These are phyloP conservation scores for Calvatia gigantea DNA, from an alignment of 768 basidiomycete species.

Conservation along the genomic window DNA sequence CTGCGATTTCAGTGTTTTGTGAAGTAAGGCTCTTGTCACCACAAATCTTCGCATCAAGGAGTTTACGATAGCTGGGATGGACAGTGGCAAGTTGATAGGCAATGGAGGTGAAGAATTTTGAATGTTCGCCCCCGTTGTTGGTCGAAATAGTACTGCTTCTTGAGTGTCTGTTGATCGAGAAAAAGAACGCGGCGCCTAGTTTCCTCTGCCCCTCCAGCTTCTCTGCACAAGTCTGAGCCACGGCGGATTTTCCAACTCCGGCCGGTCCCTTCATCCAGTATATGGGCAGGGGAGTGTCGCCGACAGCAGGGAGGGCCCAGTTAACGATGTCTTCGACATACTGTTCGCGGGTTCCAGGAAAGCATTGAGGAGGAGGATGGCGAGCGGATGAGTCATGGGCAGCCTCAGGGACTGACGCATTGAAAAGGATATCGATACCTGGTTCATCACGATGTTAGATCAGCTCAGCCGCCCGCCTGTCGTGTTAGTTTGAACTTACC, in stretches of 20 bases:
- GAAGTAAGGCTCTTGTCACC: background rate
- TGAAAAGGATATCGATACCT: background rate
- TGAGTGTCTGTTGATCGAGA: background rate
- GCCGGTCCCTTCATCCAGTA: slow-evolving; percentile 1
- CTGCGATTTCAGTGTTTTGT: background rate
- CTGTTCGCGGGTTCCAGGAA: background rate
- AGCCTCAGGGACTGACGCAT: background rate
- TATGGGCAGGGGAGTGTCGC: background rate
- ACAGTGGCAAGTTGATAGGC: slow-evolving; percentile 2
- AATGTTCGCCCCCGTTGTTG: background rate
- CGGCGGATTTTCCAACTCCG: background rate
- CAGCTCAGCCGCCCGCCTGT: background rate
- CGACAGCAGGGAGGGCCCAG: background rate
- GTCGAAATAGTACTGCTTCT: no score
- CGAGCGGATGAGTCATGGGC: background rate
- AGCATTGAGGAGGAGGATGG: background rate
- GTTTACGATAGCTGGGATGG: background rate
- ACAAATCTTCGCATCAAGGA: background rate
- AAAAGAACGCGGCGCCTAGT: slow-evolving; percentile 6
- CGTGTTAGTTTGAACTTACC: background rate
- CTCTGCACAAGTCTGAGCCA: slow-evolving; percentile 5
- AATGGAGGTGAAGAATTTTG: background rate
- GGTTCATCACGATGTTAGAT: background rate
- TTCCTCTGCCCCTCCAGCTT: background rate
- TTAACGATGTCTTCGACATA: background rate